Evolutionary conservation across 1,284 basidiomycete species (phyloP).

Genomic region (Coniophora puteana): DNA sequence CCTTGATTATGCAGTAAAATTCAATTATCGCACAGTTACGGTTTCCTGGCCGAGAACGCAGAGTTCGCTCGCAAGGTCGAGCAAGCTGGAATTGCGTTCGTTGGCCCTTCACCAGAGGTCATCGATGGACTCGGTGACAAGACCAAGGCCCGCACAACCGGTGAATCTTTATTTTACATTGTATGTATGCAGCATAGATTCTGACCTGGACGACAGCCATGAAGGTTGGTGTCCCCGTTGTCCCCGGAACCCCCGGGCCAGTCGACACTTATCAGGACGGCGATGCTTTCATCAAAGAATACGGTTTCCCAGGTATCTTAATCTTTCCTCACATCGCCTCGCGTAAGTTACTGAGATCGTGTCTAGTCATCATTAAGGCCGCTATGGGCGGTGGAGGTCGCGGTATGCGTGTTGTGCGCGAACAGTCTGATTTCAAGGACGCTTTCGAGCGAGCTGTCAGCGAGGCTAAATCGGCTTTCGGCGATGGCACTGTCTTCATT

Average conservation of each 20-base stretch:
- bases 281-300: conserved; percentile 87
- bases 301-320: conserved; percentile 85
- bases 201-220: conserved; percentile 51
- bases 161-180: conserved; percentile 37
- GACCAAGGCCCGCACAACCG: conserved; percentile 91
- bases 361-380: conserved; percentile 90
- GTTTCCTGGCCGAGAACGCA: conserved; percentile 98
- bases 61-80: conserved; percentile 95
- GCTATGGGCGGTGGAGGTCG: conserved; percentile 99
- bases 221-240: conserved; percentile 89
- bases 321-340: conserved; percentile 7
- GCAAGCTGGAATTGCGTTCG: conserved; percentile 95
- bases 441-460: conserved; percentile 92
- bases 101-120: conserved; percentile 94
- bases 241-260: conserved; percentile 95
- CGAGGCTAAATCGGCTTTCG: conserved; percentile 96
- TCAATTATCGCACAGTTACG: conserved; percentile 66
- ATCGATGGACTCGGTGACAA: conserved; percentile 99
- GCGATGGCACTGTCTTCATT: conserved; percentile 98
- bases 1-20: no score
- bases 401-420: conserved; percentile 97
- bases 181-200: neutral
- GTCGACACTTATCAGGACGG: conserved; percentile 85
- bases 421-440: conserved; percentile 87
- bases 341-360: neutral